Evolutionary conservation across 202 grass and related monocot genomes (phyloP).

Genomic region (Tripidium arundinaceum): DNA sequence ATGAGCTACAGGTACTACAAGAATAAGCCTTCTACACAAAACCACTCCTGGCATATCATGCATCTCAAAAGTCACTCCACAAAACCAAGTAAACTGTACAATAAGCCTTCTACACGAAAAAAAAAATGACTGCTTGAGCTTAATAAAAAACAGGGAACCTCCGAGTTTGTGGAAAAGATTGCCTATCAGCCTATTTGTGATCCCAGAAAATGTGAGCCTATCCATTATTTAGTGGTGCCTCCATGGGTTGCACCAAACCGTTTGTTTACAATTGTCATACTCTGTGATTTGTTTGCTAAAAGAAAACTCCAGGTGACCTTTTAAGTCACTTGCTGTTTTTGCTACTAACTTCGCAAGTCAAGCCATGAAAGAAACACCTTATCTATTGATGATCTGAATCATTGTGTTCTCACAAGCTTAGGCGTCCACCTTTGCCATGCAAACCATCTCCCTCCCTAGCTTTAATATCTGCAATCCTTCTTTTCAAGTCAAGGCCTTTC

Average conservation of each 20-base stretch:
- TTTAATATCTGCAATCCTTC: slow-evolving; percentile 53
- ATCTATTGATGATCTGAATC: slow-evolving; percentile 9
- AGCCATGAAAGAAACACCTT: slow-evolving; percentile 3
- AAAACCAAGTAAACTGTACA: slow-evolving; percentile 30
- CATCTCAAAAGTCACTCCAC: not conserved
- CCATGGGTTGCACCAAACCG: not conserved
- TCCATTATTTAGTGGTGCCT: slow-evolving; percentile 14
- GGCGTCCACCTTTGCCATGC: slow-evolving; percentile 63
- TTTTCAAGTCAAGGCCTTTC: slow-evolving; percentile 53
- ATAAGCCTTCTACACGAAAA: slow-evolving; percentile 15
- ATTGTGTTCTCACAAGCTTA: slow-evolving; percentile 87
- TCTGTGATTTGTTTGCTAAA: slow-evolving; percentile 18
- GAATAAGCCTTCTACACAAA: too few relatives aligned
- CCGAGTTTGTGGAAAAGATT: not conserved
- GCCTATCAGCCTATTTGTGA: not conserved
- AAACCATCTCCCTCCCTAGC: slow-evolving; percentile 62
- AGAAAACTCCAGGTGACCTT: slow-evolving; percentile 8
- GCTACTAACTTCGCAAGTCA: slow-evolving; percentile 7
- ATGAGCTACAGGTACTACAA: not conserved
- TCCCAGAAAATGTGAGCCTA: slow-evolving; percentile 3
- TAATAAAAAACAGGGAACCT: slow-evolving; percentile 28
- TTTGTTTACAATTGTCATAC: slow-evolving; percentile 17
- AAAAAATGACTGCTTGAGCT: not conserved
- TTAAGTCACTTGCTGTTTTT: slow-evolving; percentile 34
- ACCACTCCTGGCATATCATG: slow-evolving; percentile 12